Evolutionary conservation across 202 grass and related monocot genomes (phyloP), one percentile per base, ranked within the genome.

Genomic region (Brachypodium distachyon): DNA sequence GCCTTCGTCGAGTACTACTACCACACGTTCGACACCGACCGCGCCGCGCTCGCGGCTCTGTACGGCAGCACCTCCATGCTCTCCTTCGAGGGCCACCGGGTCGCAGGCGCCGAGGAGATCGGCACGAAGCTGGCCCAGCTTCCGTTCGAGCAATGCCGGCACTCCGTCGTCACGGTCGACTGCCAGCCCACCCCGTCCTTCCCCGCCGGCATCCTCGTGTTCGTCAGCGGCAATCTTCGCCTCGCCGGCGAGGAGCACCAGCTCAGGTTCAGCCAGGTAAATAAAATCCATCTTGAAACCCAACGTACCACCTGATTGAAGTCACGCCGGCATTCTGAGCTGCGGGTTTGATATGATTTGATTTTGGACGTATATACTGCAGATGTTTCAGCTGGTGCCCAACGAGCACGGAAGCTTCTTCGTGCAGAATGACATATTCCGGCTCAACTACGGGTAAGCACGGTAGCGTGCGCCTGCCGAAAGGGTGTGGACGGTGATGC

Each of bases 351-450:
- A 31, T 25, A 21, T 74, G 46, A 18, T 56, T 12, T 21, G 7
- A 26, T 57, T 61, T 12, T 14, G 13, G 1, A 1, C n/a, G n/a
- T n/a, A n/a, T n/a, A n/a, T n/a, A n/a, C n/a, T 56, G 14, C 78
- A 96, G 89, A 92, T 96, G 89, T 96, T 96, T 83, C 92, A 96
- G 37, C 73, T 96, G 82, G 85, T 96, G 38, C 92, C 81, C 39
- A 90, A 81, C 26, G 84, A 39, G 74, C 84, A 90, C n/a, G 89
- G 86, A 48, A 96, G 89, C 77, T 92, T 96, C 84, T 86, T 92
- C 62, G 92, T 96, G 46, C 89, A 96, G 84, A 96, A 96, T 19
- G 92, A 90, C 74, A 92, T 96, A 74, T 96, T 96, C 82, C 92
- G 92, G 61, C 92, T 96, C 70, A 96, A 90, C 81, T 92, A 96